Percentiles rank a stretch among this genome's conserved stretches.
phyloP scores from a whole-genome alignment of 345 rosid species.

The Camelina laxa region DNA sequence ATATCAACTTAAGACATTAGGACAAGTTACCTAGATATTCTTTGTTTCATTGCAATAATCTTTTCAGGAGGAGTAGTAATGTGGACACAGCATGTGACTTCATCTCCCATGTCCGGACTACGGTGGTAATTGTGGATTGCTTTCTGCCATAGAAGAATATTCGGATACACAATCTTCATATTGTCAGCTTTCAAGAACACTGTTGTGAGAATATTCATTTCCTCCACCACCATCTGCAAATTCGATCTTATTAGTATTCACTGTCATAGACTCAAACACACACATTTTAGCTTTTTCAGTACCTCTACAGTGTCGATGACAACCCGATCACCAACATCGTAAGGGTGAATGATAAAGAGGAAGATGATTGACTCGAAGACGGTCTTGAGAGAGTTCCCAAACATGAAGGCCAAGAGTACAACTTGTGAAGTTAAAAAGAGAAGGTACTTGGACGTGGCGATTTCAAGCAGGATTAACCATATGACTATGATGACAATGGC shows the following conservation, averaged over 20 bases:
- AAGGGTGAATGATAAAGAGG: slow-evolving; percentile 89
- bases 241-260: not conserved
- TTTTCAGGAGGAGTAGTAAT: slow-evolving; percentile 72
- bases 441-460: slow-evolving; percentile 69
- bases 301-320: slow-evolving; percentile 79
- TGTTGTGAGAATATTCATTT: slow-evolving; percentile 93
- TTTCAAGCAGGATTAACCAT: slow-evolving; percentile 73
- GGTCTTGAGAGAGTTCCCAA: slow-evolving; percentile 90
- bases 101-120: slow-evolving; percentile 94
- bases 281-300: not conserved
- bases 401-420: slow-evolving; percentile 83
- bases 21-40: slow-evolving; percentile 56
- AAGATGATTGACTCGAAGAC: slow-evolving; percentile 84
- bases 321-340: slow-evolving; percentile 91
- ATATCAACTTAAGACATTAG: not conserved
- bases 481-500: slow-evolving; percentile 52
- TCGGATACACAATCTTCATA: slow-evolving; percentile 67
- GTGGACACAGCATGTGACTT: slow-evolving; percentile 65
- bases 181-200: slow-evolving; percentile 83
- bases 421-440: slow-evolving; percentile 75
- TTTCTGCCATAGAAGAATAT: slow-evolving; percentile 63
- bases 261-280: slow-evolving; percentile 14
- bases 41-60: slow-evolving; percentile 61
- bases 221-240: slow-evolving; percentile 76
- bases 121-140: slow-evolving; percentile 75